Evolutionary conservation across 169 alveolate species (phyloP).

Genomic region (Eimeria acervulina): DNA sequence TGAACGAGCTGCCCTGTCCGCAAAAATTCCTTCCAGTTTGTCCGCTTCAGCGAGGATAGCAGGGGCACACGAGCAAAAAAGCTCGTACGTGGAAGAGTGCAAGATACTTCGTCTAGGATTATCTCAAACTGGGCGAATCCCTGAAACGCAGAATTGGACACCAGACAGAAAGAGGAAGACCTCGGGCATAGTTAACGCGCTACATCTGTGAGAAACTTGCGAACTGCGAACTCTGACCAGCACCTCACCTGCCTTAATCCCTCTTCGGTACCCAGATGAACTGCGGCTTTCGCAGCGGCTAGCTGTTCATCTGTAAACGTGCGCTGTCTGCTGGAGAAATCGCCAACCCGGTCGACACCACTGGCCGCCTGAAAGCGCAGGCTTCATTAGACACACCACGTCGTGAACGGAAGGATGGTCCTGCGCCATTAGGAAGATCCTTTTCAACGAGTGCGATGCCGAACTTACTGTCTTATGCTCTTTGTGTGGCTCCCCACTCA

Average conservation of each 20-base stretch:
- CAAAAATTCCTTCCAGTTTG: background rate
- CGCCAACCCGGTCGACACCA: background rate
- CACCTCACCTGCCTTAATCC: background rate
- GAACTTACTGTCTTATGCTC: background rate
- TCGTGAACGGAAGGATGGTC: background rate
- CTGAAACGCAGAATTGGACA: conserved; percentile 35
- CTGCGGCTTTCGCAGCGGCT: conserved; percentile 48
- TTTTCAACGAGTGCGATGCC: background rate
- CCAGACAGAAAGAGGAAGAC: background rate
- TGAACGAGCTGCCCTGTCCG: background rate
- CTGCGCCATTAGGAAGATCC: background rate
- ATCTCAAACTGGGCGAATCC: background rate
- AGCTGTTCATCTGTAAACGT: background rate
- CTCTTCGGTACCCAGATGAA: background rate
- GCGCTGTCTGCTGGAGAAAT: background rate
- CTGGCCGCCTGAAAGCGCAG: conserved; percentile 31
- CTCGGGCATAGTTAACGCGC: background rate
- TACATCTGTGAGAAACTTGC: background rate
- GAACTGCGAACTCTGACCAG: background rate
- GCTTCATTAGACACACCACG: background rate
- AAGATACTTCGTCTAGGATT: conserved; percentile 14
- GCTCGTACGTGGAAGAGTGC: conserved; percentile 12
- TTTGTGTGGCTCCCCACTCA: background rate
- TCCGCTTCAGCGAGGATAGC: background rate
- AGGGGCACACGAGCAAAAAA: conserved; percentile 1